phyloP scores from a whole-genome alignment of 331 rosid species.

The Dryas integrifolia region DNA sequence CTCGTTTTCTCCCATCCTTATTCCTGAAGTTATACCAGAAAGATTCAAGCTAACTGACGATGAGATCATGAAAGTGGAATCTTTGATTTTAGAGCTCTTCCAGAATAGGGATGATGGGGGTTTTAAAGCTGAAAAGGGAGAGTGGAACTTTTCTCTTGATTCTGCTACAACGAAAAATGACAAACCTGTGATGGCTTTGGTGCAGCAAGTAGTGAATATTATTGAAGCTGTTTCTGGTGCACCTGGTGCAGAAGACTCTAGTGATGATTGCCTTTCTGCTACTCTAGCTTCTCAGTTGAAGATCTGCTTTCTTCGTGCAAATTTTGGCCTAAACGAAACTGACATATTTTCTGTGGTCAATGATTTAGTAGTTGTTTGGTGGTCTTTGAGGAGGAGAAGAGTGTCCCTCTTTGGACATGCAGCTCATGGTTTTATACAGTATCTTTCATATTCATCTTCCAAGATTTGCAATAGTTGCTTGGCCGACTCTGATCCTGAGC shows the following conservation, averaged over 20 bases:
- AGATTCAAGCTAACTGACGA: conserved; percentile 71
- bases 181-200: conserved; percentile 43
- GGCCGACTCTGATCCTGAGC: conserved; percentile 51
- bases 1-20: conserved; percentile 61
- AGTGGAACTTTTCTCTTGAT: conserved; percentile 40
- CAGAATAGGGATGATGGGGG: conserved; percentile 41
- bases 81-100: conserved; percentile 48
- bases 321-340: conserved; percentile 53
- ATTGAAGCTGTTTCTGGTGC: conserved; percentile 77
- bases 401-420: conserved; percentile 90
- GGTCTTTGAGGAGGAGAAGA: conserved; percentile 85
- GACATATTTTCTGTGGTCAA: conserved; percentile 42
- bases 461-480: conserved; percentile 46
- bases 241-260: conserved; percentile 67
- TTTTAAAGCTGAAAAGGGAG: conserved; percentile 46
- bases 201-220: conserved; percentile 55
- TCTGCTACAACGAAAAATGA: conserved; percentile 38
- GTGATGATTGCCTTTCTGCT: conserved; percentile 64
- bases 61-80: conserved; percentile 57
- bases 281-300: conserved; percentile 68
- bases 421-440: conserved; percentile 75
- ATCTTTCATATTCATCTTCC: conserved; percentile 71
- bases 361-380: conserved; percentile 71
- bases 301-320: conserved; percentile 49
- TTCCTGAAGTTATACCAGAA: conserved; percentile 59